Evolutionary conservation across 108 stramenopile genomes (phyloP), one percentile per base, ranked within the genome.

Genomic region (Nitzschia palea): DNA sequence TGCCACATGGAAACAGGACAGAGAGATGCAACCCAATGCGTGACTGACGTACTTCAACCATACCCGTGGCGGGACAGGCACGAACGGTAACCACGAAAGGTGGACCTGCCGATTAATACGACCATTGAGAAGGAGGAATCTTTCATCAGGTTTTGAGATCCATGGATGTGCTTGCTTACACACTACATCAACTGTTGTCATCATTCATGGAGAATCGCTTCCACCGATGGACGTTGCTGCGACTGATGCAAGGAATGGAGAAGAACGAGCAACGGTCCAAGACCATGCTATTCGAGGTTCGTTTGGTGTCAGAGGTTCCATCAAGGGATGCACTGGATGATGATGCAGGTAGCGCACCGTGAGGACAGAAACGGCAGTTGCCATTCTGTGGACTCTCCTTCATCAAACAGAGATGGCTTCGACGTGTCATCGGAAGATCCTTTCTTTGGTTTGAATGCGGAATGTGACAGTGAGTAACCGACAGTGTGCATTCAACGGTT

Each of bases 21-120:
- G n/a, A n/a, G n/a, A n/a, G n/a, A n/a, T n/a, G n/a, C n/a, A n/a
- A n/a, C n/a, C n/a, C n/a, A n/a, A n/a, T n/a, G 37, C 37, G 47
- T 4, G 47, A 20, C 47, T 48, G 47, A 48, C 47, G 47, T 48
- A 48, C 47, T 48, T 48, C 47, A 48, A 48, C 47, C 6, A 51
- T 17, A 51, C 23, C 6, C 50, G n/a, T 51, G n/a, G 50, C 23
- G 50, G n/a, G 18, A n/a, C 17, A 51, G 42, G 42, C 14, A 14
- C 12, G 42, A 42, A 42, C 14, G 42, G 42, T 14, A 42, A 14
- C 42, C 9, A 14, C 9, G 12, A 42, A 42, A 42, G 14, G 42
- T 9, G 12, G 14, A 42, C 9, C n/a, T n/a, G n/a, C n/a, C n/a
- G n/a, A n/a, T n/a, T n/a, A n/a, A n/a, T n/a, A n/a, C n/a, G n/a